Percentiles rank a stretch among this genome's conserved stretches.
Evolutionary conservation across 129 eudicot genomes (phyloP).

Genomic region (Flaveria trinervia): DNA sequence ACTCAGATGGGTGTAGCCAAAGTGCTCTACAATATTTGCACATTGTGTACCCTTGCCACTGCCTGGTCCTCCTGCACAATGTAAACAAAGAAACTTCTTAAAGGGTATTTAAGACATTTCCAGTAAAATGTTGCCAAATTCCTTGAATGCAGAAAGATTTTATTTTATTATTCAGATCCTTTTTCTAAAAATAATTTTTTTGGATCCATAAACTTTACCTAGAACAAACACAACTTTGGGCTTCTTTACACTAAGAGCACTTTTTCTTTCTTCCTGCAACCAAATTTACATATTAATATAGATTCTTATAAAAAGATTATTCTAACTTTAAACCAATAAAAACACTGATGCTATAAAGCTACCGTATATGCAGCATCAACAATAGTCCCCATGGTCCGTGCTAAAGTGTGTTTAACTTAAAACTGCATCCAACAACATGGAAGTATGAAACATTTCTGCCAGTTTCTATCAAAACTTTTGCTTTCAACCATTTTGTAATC

Average conservation of each 20-base stretch:
- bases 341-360: neutral
- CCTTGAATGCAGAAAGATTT: too few relatives aligned
- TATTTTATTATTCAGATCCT: too few relatives aligned
- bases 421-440: slow-evolving; percentile 36
- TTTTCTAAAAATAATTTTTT: slow-evolving; percentile 7
- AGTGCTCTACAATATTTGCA: slow-evolving; percentile 82
- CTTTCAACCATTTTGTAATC: neutral
- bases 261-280: slow-evolving; percentile 61
- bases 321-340: neutral
- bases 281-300: slow-evolving; percentile 13
- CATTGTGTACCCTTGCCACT: slow-evolving; percentile 99
- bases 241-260: slow-evolving; percentile 49
- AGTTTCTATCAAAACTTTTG: neutral
- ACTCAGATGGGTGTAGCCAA: slow-evolving; percentile 97
- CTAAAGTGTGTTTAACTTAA: slow-evolving; percentile 24
- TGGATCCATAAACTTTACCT: slow-evolving; percentile 23
- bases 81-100: slow-evolving; percentile 2
- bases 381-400: slow-evolving; percentile 53
- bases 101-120: neutral
- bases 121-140: too few relatives aligned
- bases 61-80: slow-evolving; percentile 93
- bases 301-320: neutral
- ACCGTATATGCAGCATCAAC: slow-evolving; percentile 59
- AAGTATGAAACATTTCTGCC: neutral
- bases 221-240: slow-evolving; percentile 76